Conservation (phyloP, 2,329 filamentous ascomycete genomes). For the Bipolaris bicolor region DNA sequence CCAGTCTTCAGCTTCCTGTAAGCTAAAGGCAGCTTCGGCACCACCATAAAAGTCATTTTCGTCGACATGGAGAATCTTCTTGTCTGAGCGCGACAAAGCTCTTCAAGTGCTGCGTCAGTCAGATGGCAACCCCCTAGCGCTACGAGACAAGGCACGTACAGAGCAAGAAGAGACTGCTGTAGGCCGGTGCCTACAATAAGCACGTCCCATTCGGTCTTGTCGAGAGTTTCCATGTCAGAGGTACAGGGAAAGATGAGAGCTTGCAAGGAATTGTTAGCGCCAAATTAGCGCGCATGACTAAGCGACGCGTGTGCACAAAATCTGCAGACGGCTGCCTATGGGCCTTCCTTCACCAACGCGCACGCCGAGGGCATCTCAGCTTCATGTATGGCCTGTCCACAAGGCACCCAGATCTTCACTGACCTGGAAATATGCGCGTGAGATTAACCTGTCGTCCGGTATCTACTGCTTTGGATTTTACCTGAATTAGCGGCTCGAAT, state of each 20-base stretch:
- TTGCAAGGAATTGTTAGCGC: constrained; percentile 30
- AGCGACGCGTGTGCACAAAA: constrained; percentile 34
- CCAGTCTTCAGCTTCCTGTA: constrained; percentile 83
- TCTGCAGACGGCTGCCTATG: constrained; percentile 18
- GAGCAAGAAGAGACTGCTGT: constrained; percentile 59
- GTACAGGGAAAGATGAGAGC: constrained; percentile 25
- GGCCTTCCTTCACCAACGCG: constrained; percentile 40
- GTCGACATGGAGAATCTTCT: constrained; percentile 90
- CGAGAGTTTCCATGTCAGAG: constrained; percentile 56
- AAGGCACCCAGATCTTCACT: constrained; percentile 54
- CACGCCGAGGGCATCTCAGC: constrained; percentile 43
- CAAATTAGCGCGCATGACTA: constrained; percentile 41
- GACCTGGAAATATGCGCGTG: constrained; percentile 49
- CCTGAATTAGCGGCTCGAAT: constrained; percentile 59
- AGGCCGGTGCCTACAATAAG: constrained; percentile 60
- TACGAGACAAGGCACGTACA: constrained; percentile 51
- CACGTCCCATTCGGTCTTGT: constrained; percentile 59
- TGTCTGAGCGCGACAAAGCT: constrained; percentile 88
- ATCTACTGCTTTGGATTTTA: constrained; percentile 59
- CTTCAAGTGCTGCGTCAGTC: constrained; percentile 76
- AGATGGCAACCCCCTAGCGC: constrained; percentile 56
- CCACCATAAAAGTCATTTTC: constrained; percentile 88
- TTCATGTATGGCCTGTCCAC: constrained; percentile 42
- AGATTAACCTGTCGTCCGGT: constrained; percentile 56
- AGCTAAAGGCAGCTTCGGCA: constrained; percentile 80